phyloP scores from a whole-genome alignment of 1,139 yeast genomes.

The Suhomyces bokatorum region DNA sequence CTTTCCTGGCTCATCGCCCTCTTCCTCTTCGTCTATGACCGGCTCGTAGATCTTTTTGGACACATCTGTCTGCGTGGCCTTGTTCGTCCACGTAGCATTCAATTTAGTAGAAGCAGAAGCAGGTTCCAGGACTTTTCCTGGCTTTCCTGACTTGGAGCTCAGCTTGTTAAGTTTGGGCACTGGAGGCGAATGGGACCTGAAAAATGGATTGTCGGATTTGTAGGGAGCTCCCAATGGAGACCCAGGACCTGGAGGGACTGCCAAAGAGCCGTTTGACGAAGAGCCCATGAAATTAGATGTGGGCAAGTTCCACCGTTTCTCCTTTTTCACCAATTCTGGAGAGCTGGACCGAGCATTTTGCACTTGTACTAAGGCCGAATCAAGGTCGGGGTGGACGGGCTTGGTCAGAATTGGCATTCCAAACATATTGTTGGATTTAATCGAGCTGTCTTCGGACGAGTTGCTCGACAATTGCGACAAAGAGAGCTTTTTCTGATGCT shows the following conservation, averaged over 20 bases:
- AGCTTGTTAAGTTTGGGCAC: conserved; percentile 25
- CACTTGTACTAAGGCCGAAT: conserved; percentile 13
- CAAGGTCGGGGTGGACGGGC: conserved; percentile 12
- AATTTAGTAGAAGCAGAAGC: background rate
- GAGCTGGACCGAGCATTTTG: conserved; percentile 21
- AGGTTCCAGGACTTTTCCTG: conserved; percentile 12
- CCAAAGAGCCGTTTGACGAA: conserved; percentile 2
- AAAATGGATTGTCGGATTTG: conserved; percentile 12
- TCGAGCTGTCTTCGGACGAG: conserved; percentile 40
- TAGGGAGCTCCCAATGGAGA: conserved; percentile 8
- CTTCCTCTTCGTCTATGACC: conserved; percentile 32
- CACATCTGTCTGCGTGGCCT: conserved; percentile 8
- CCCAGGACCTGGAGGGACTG: background rate
- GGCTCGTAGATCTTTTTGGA: conserved; percentile 20
- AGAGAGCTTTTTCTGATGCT: conserved; percentile 29
- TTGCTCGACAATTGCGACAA: conserved; percentile 40
- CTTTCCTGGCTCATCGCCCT: conserved; percentile 16
- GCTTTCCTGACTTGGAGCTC: conserved; percentile 15
- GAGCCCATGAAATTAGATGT: conserved; percentile 1
- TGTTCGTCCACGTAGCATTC: conserved; percentile 4
- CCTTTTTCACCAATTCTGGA: conserved; percentile 22
- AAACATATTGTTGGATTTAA: conserved; percentile 14
- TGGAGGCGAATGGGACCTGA: conserved; percentile 41
- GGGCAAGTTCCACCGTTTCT: conserved; percentile 18
- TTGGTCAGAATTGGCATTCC: conserved; percentile 21